Conservation (phyloP, 1,284 basidiomycete species). For the Ustilago bromivora region DNA sequence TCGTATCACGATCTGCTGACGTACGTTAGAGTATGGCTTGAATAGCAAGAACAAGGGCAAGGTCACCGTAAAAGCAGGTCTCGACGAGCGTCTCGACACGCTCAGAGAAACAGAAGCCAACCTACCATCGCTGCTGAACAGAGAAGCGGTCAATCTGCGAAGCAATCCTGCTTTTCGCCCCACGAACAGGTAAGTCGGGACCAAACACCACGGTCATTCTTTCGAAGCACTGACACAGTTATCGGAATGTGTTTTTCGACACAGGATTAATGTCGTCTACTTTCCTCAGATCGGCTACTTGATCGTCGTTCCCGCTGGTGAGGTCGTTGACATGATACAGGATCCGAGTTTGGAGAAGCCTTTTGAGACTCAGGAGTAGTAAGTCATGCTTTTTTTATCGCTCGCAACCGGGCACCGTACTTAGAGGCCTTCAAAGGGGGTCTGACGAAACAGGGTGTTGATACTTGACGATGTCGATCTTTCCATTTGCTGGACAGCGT, state of each 20-base stretch:
- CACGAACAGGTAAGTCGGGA: slow-evolving; percentile 18
- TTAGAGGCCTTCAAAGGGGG: too few relatives aligned
- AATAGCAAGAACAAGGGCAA: slow-evolving; percentile 27
- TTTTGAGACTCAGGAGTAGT: slow-evolving; percentile 35
- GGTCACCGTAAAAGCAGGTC: slow-evolving; percentile 23
- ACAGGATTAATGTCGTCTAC: slow-evolving; percentile 41
- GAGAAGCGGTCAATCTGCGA: slow-evolving; percentile 29
- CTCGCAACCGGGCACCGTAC: too few relatives aligned
- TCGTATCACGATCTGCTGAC: background rate
- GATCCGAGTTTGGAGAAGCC: slow-evolving; percentile 32
- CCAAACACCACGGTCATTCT: background rate
- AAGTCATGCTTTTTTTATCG: background rate
- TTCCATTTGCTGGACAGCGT: slow-evolving; percentile 17
- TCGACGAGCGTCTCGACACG: slow-evolving; percentile 43
- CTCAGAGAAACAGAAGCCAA: slow-evolving; percentile 15
- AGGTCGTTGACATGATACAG: slow-evolving; percentile 20
- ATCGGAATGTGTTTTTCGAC: background rate
- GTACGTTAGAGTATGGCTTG: too few relatives aligned
- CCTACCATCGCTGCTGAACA: slow-evolving; percentile 22
- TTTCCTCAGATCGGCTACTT: slow-evolving; percentile 55
- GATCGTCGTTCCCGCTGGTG: slow-evolving; percentile 34
- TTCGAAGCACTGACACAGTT: background rate
- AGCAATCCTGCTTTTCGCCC: slow-evolving; percentile 24
- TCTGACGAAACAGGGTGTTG: background rate
- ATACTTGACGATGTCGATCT: background rate